Evolutionary conservation across 2,329 filamentous ascomycete genomes (phyloP).

Genomic region (Hypoxylon sp.): DNA sequence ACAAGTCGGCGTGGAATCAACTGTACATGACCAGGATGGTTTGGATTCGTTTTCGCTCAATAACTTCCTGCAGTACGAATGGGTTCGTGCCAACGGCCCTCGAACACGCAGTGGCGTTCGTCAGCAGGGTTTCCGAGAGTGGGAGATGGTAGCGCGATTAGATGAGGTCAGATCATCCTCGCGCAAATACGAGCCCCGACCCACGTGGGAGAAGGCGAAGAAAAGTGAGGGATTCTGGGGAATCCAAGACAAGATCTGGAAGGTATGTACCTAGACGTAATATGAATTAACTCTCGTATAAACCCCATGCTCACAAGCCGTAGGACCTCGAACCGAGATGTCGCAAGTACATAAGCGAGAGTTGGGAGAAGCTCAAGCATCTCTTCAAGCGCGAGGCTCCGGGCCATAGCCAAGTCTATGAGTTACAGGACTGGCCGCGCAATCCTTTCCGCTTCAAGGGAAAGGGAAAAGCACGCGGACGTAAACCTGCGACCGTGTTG

Average conservation of each 20-base stretch:
- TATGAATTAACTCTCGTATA: too few species aligned
- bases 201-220: background rate
- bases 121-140: background rate
- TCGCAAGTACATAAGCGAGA: background rate
- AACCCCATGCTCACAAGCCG: background rate
- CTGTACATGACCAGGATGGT: background rate
- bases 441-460: background rate
- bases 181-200: background rate
- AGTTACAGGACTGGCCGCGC: background rate
- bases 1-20: background rate
- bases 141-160: background rate
- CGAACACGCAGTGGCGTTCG: background rate
- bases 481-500: background rate
- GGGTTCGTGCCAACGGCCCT: background rate
- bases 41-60: background rate
- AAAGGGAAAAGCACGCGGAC: background rate
- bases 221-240: background rate
- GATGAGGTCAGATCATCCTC: background rate
- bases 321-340: background rate
- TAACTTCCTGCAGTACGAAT: background rate
- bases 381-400: conserved; percentile 2
- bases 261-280: background rate
- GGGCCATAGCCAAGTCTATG: background rate
- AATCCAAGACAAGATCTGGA: background rate
- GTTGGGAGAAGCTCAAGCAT: conserved; percentile 17